Evolutionary conservation across 2,329 filamentous ascomycete species (phyloP), one percentile per base, ranked within the genome.

Genomic region (Dryadomyces quercus-mongolicae): DNA sequence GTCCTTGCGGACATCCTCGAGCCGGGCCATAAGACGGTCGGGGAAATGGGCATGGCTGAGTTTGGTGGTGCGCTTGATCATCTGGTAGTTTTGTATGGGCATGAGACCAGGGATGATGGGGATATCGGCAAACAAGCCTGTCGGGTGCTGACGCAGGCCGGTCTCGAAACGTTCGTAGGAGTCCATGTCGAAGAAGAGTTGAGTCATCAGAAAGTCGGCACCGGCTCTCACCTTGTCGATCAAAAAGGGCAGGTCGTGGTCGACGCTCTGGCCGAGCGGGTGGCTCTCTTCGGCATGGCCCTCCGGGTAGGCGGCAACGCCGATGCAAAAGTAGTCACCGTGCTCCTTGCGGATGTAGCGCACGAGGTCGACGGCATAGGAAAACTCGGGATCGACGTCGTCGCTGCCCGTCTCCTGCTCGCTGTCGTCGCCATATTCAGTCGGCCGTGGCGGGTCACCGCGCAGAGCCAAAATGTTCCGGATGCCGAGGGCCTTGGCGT

Each of bases 121-220:
- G 22, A 96, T 86, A 2, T 80, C 81, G 70, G 87, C 88, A 71
- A 98, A 96, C 2, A 80, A 78, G 3, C 89, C 89, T 63, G 88
- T 94, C 49, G 88, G 81, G 64, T 98, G 89, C 53, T 84, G 80
- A 57, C 90, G 76, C 60, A 98, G 68, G 51, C 76, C 80, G 59
- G 73, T 77, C 71, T 97, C 92, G 64, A 94, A 97, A 38, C 74
- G 74, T 54, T 84, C 78, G 66, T 94, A 98, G 18, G 88, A 88
- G 3, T 86, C 76, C 22, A 90, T 78, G 65, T 97, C 90, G 68
- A 95, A 98, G 70, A 96, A 97, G 9, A 98, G 77, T 68, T 98
- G 93, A 1, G 93, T 97, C 88, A 98, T 95, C 69, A 98, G 86
- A 65, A 98, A 98, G 70, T 97, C 91, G 51, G 91, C 93, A 1